phyloP scores from a whole-genome alignment of 768 basidiomycete species.

The Serendipita sp. region DNA sequence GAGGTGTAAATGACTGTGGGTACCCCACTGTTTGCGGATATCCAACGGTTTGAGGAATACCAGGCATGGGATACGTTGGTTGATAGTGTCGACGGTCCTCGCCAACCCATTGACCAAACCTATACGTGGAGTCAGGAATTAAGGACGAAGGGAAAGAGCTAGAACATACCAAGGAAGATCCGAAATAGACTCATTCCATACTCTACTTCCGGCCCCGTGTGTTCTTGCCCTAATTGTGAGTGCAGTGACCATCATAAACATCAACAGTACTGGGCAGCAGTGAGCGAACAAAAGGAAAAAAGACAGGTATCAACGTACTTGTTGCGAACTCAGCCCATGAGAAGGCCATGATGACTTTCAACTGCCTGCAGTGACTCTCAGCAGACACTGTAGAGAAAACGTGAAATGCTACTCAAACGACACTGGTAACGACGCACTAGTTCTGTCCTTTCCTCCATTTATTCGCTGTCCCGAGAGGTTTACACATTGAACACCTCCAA shows the following conservation, averaged over 20 bases:
- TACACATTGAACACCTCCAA: conserved; percentile 1
- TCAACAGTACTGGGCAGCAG: background rate
- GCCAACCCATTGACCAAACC: background rate
- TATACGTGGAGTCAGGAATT: background rate
- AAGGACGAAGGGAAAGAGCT: background rate
- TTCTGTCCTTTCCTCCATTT: background rate
- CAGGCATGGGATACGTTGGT: background rate
- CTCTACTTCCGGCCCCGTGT: background rate
- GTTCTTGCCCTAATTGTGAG: background rate
- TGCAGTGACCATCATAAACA: background rate
- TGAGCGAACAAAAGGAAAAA: background rate
- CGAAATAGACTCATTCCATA: conserved; percentile 3
- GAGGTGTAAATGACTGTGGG: background rate
- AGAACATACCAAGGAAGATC: background rate
- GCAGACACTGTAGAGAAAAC: background rate
- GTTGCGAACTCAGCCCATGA: background rate
- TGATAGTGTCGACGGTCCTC: conserved; percentile 4
- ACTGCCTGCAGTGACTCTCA: background rate
- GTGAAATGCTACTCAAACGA: background rate
- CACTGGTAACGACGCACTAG: background rate
- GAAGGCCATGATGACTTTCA: conserved; percentile 4
- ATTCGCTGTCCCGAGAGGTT: background rate
- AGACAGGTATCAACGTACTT: background rate
- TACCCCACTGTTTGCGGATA: background rate
- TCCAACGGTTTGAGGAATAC: background rate